Conservation (phyloP, 495 filamentous ascomycete species). For the Penicillium goetzii region DNA sequence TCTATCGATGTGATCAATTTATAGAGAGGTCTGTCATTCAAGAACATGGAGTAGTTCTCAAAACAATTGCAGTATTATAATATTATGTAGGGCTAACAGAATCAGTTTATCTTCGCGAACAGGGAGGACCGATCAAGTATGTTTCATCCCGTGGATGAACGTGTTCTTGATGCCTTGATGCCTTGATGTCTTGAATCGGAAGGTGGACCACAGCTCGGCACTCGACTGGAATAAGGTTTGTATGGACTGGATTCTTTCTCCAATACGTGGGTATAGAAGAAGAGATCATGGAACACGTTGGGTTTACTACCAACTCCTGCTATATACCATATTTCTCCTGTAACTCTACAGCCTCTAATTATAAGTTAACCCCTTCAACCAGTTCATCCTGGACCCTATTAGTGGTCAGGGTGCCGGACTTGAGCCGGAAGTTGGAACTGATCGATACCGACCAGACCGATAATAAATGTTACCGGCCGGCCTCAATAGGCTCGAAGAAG, state of each 20-base stretch:
- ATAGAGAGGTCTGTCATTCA: not conserved
- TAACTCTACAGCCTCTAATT: no score
- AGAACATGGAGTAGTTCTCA: not conserved
- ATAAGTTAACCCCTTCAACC: no score
- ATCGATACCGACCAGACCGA: conserved; percentile 98
- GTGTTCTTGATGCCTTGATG: not conserved
- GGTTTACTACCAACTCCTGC: no score
- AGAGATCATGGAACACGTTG: no score
- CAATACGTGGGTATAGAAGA: no score
- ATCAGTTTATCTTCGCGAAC: not conserved
- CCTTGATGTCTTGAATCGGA: not conserved
- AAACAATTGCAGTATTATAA: not conserved
- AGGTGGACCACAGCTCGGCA: not conserved
- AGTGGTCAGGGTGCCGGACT: conserved; percentile 99
- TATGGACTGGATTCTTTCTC: not conserved
- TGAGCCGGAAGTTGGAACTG: conserved; percentile 99
- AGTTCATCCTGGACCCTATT: conserved; percentile 99
- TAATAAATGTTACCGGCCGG: conserved; percentile 90
- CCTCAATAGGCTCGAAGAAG: conserved; percentile 97
- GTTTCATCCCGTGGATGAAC: not conserved
- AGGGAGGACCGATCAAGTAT: not conserved
- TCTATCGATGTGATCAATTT: not conserved
- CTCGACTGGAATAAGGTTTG: not conserved
- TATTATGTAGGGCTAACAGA: not conserved
- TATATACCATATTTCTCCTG: no score